These are phyloP conservation scores for Teunomyces kruisii DNA, from an alignment of 805 yeast species.

Conservation along the genomic window DNA sequence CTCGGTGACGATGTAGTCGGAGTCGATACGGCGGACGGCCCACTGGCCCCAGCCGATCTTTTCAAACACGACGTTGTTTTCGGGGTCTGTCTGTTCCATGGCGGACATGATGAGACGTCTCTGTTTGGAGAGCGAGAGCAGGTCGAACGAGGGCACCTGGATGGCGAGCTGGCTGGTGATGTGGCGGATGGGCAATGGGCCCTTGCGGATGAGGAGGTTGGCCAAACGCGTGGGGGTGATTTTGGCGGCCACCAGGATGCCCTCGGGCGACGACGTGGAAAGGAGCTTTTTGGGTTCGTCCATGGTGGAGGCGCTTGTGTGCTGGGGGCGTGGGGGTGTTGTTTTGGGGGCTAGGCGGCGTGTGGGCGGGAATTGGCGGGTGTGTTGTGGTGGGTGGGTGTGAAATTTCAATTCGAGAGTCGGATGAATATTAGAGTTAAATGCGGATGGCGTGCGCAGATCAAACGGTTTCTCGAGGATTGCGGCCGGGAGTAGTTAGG, in stretches of 20 bases:
- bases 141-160: conserved; percentile 78
- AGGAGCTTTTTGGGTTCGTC: conserved; percentile 27
- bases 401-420: not conserved
- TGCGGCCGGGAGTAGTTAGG: too few species aligned
- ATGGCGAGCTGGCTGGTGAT: conserved; percentile 74
- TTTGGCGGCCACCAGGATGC: conserved; percentile 80
- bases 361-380: not conserved
- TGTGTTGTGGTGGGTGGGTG: not conserved
- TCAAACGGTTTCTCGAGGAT: not conserved
- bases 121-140: conserved; percentile 81
- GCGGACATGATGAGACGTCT: conserved; percentile 88
- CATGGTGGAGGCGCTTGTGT: not conserved
- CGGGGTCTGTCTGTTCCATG: conserved; percentile 67
- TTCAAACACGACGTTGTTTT: conserved; percentile 70
- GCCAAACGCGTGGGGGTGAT: conserved; percentile 82
- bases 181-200: conserved; percentile 89
- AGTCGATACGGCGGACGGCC: conserved; percentile 66
- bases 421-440: too few species aligned
- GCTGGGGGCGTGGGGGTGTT: not conserved
- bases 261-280: conserved; percentile 83
- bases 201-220: conserved; percentile 63
- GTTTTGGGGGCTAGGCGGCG: not conserved
- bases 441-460: not conserved
- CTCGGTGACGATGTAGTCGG: conserved; percentile 47
- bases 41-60: conserved; percentile 99